These are phyloP conservation scores for Globisporangium cystogenes DNA, from an alignment of 352 stramenopile genomes.

Conservation along the genomic window DNA sequence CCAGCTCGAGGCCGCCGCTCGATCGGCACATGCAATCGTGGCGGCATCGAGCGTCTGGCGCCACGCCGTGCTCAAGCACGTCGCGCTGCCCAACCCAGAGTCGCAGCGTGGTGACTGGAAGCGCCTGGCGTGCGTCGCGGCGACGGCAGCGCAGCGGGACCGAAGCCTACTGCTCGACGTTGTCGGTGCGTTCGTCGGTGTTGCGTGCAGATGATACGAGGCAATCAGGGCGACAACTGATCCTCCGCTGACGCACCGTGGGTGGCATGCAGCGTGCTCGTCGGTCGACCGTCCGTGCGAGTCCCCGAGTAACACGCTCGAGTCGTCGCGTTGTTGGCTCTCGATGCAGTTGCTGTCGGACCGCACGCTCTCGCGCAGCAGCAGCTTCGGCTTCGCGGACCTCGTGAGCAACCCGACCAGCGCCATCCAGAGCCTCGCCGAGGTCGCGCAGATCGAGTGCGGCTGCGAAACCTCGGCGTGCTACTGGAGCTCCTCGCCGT, in stretches of 20 bases:
- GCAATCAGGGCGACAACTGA: not conserved
- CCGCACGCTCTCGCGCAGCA: slow-evolving; percentile 15
- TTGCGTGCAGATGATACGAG: no score
- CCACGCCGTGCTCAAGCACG: slow-evolving; percentile 4
- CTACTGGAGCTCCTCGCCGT: slow-evolving; percentile 45
- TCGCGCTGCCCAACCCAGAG: slow-evolving; percentile 9
- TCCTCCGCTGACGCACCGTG: no score
- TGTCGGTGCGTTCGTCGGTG: no score
- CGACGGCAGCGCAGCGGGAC: slow-evolving; percentile 11
- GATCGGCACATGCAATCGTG: slow-evolving; percentile 10
- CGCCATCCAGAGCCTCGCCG: slow-evolving; percentile 33
- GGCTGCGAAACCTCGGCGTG: slow-evolving; percentile 57
- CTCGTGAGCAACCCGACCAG: not conserved
- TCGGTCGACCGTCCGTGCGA: slow-evolving; percentile 28
- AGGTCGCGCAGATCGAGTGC: slow-evolving; percentile 53
- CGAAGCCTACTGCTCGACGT: slow-evolving; percentile 19
- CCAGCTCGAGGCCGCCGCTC: slow-evolving; percentile 15
- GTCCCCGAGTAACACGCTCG: slow-evolving; percentile 27
- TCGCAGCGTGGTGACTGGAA: slow-evolving; percentile 17
- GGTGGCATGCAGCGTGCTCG: slow-evolving; percentile 13
- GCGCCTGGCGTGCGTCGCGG: slow-evolving; percentile 16
- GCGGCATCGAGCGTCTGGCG: slow-evolving; percentile 18
- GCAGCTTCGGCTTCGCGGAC: not conserved
- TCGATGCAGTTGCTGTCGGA: slow-evolving; percentile 22
- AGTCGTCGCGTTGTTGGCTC: slow-evolving; percentile 28